Evolutionary conservation across 345 rosid species (phyloP), one percentile per base, ranked within the genome.

Genomic region (Trapa bicornis): DNA sequence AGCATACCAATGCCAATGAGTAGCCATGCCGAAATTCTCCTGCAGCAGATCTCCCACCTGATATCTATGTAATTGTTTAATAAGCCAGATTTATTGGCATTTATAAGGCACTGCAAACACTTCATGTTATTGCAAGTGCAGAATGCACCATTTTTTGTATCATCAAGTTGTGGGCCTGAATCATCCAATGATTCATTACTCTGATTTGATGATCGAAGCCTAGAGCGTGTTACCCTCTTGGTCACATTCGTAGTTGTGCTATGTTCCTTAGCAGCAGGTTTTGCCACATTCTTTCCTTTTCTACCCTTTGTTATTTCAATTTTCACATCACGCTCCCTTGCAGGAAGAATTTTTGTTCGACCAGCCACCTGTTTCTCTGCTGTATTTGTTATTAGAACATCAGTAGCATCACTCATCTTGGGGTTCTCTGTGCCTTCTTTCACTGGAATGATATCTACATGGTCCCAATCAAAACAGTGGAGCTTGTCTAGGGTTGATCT

Each of bases 211-310:
- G 83, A 84, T 66, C 82, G 83, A 65, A 68, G 75, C 81, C 76
- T 87, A n/a, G 97, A 90, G 54, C 96, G 87, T 68, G 97, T 93
- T 73, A 85, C 22, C 73, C 97, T 90, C 57, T 74, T 75, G 70
- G 64, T 76, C 62, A 17, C 75, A 72, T 75, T 87, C 63, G 74
- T 41, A 70, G 70, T 74, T 68, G 76, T 71, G 69, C 52, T 32
- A 42, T 84, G 82, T 72, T 79, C 87, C 74, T 81, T 78, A 61
- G 71, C 35, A 57, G 71, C 61, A 60, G 84, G 66, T 75, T 80
- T 78, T 32, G 72, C 70, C 75, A 76, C 86, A 66, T 50, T 68
- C 70, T 73, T 78, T 43, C 68, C 71, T 67, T 75, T 73, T 67
- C 75, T 64, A 39, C 68, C 73, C 65, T 78, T 69, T 35, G 65